Conservation (phyloP, 2,329 filamentous ascomycete species). For the Botryotinia globosa region DNA sequence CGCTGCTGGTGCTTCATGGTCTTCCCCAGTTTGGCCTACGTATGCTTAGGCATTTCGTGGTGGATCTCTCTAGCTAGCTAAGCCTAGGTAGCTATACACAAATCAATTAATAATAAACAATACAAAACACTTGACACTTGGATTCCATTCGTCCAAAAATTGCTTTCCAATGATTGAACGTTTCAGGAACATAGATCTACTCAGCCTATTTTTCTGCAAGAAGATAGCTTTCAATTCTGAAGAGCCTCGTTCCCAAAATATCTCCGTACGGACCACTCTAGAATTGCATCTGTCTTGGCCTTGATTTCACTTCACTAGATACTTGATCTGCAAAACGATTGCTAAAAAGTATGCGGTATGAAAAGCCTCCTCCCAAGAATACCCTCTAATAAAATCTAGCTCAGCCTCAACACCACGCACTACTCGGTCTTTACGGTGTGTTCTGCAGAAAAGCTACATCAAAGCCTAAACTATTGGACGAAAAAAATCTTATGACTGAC, state of each 20-base stretch:
- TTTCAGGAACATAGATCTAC: background rate
- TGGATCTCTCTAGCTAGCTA: background rate
- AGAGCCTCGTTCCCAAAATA: background rate
- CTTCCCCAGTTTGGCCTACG: constrained; percentile 28
- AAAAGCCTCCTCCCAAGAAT: background rate
- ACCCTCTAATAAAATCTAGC: background rate
- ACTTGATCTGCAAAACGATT: background rate
- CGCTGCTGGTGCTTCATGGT: constrained; percentile 22
- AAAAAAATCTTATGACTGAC: background rate
- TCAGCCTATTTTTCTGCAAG: background rate
- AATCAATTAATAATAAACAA: background rate
- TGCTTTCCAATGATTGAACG: background rate
- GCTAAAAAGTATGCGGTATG: background rate
- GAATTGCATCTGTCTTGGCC: background rate
- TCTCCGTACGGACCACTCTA: background rate
- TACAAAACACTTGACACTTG: background rate
- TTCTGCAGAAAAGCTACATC: background rate
- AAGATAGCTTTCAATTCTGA: background rate
- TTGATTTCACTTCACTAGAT: background rate
- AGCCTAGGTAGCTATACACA: background rate
- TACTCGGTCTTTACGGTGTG: background rate
- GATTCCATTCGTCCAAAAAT: background rate
- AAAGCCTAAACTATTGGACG: background rate
- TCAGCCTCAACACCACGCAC: background rate
- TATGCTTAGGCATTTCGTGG: constrained; percentile 5